phyloP scores from a whole-genome alignment of 2,329 filamentous ascomycete species.

The Pseudogymnoascus sp. region DNA sequence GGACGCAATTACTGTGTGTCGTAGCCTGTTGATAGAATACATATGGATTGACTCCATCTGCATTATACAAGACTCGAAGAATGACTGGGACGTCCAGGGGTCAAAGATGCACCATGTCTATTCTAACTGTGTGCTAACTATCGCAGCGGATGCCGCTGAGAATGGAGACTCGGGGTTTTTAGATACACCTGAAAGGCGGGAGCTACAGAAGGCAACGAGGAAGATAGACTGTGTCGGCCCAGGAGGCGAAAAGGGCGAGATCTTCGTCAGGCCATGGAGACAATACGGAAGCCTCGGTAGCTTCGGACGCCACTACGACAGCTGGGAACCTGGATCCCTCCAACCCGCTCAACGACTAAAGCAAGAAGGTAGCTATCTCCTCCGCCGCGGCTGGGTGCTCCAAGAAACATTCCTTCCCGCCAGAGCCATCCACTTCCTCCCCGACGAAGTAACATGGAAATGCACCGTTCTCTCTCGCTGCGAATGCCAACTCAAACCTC shows the following conservation, averaged over 20 bases:
- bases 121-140: conserved; percentile 20
- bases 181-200: not conserved
- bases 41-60: conserved; percentile 31
- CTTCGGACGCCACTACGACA: not conserved
- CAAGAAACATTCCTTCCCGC: conserved; percentile 1
- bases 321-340: not conserved
- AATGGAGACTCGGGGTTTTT: not conserved
- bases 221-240: not conserved
- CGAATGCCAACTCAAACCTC: conserved; percentile 4
- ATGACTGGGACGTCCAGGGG: conserved; percentile 26
- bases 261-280: not conserved
- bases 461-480: conserved; percentile 9
- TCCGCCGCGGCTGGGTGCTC: not conserved
- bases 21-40: conserved; percentile 22
- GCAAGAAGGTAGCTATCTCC: not conserved
- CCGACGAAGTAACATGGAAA: conserved; percentile 11
- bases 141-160: conserved; percentile 16
- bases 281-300: not conserved
- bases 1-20: conserved; percentile 25
- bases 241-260: not conserved
- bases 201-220: not conserved
- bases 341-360: not conserved
- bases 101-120: conserved; percentile 26
- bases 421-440: not conserved
- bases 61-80: conserved; percentile 25